Base-by-base conservation (phyloP, 1,284 basidiomycete species). In the Ganoderma boninense region DNA sequence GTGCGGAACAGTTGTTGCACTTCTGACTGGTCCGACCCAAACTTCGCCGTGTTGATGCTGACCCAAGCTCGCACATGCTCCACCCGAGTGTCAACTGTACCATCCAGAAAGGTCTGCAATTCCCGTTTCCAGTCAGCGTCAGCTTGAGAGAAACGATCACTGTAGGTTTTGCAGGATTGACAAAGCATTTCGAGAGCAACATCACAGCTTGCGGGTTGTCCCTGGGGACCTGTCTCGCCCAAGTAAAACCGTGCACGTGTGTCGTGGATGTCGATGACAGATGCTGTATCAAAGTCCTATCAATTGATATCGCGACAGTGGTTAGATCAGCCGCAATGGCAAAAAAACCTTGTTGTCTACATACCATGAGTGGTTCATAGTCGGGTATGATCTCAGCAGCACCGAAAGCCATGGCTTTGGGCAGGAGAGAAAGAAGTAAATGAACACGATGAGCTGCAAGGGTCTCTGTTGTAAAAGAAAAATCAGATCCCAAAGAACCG, bases 381-480 rank as follows among this genome's bases (percentile, higher is more conserved):
- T 86, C 83, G 1, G 84, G 85, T 8, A 84, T 79, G 4, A 83
- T 69, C 60, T 90, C 89, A 4, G 81, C 75, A 56, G 81, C 80
- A 1, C 89, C 89, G 56, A 81, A 85, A 0, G 78, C 78, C 1
- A 90, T 76, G 0, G 88, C 89, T 20, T 80, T 81, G 0, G 81
- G 79, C 4, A 90, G 82, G 0, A 86, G 74, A 0, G 74, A 72
- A 0, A 80, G 77, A 18, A 91, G 76, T 11, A 83, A 74, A 57
- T 86, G 84, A 2, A 84, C 87, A 29, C 89, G 83, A 75, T 90
- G 88, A 20, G 85, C 82, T 0, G 85, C 86, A 75, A 91, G 82
- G 10, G 85, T 90, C 80, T 90, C 89, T 91, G 38, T 40, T 38
- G 71, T 23, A 23, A 70, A 38, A 5, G 11, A 0, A 32, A 3